Conservation (phyloP, 805 yeast species). For the Starmerella geochares region DNA sequence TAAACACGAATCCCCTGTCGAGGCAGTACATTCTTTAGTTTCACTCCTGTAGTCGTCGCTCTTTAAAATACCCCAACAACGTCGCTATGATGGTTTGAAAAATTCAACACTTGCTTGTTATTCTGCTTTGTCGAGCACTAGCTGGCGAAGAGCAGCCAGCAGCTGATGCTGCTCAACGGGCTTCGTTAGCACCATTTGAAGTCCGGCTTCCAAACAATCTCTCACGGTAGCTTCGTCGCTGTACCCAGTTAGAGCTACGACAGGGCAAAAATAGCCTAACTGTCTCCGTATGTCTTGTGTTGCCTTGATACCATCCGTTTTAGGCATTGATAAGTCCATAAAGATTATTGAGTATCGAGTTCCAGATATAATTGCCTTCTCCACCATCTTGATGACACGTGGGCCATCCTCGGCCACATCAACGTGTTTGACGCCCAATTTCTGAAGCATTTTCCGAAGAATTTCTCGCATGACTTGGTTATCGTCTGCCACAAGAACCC, state of each 20-base stretch:
- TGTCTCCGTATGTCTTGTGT: slow-evolving; percentile 48
- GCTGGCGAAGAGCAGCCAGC: slow-evolving; percentile 1
- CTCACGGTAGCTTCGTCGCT: slow-evolving; percentile 78
- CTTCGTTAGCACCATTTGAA: slow-evolving; percentile 78
- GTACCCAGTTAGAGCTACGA: slow-evolving; percentile 86
- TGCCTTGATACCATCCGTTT: slow-evolving; percentile 28
- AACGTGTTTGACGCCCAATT: slow-evolving; percentile 64
- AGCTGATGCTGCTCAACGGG: slow-evolving; percentile 49
- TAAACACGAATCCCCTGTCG: too few relatives aligned
- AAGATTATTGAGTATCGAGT: slow-evolving; percentile 32
- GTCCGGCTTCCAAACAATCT: slow-evolving; percentile 70
- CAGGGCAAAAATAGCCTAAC: slow-evolving; percentile 57
- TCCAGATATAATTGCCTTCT: slow-evolving; percentile 35
- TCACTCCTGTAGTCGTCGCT: too few relatives aligned
- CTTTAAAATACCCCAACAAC: too few relatives aligned
- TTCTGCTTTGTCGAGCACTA: not conserved
- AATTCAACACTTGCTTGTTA: too few relatives aligned
- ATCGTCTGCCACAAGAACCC: slow-evolving; percentile 78
- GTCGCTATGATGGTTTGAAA: too few relatives aligned
- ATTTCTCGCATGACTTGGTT: slow-evolving; percentile 90
- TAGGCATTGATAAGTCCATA: slow-evolving; percentile 30
- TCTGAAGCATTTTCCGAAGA: slow-evolving; percentile 64
- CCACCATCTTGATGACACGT: slow-evolving; percentile 67
- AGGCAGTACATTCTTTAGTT: too few relatives aligned
- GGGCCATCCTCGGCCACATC: slow-evolving; percentile 79